Base-by-base conservation (phyloP, 129 eudicot species). In the Artemisia tridentata region DNA sequence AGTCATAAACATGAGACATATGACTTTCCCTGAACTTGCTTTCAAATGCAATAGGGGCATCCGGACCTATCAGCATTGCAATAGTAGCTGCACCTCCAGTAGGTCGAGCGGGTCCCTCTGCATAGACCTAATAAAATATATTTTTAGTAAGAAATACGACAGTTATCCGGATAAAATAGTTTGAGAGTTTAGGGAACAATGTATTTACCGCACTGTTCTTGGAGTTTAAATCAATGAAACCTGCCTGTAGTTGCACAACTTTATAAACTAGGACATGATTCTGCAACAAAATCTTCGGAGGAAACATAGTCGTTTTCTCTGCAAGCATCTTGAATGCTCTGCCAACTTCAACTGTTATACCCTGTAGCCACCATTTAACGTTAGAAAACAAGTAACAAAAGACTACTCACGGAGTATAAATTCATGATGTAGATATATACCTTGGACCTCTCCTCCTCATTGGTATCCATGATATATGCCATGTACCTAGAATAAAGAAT, bases 51-150 rank as follows among this genome's bases (percentile, higher is more conserved):
- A 93, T 87, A 13, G 98, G 96, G 29, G 98, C 96, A 81, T 89
- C 96, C 14, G 96, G 91, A 14, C 98, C 98, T 64, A 93, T 84
- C 46, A 93, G 87, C 95, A 93, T 89, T 43, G 98, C 96, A 80
- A 93, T 68, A 11, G 98, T 92, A 71, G 87, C 98, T 65, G 96
- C 98, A 66, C 98, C 98, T 45, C 98, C 98, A 11, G 98, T 93
- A 29, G 98, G 98, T 61, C 98, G 84, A 43, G 98, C 98, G 17
- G 98, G 88, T 63, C 98, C 98, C 84, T 93, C 98, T 5, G 98
- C 96, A 80, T 93, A 93, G 65, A 92, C 98, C 98, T 92, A 67
- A 59, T 50, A 60, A 61, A 72, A 27, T 49, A 64, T 34, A 59
- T 16, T 70, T 72, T 9, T 23, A 50, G 69, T 83, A 43, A 75